Evolutionary conservation across 1,284 basidiomycete species (phyloP).

Genomic region (Cutaneotrichosporon arboriforme): DNA sequence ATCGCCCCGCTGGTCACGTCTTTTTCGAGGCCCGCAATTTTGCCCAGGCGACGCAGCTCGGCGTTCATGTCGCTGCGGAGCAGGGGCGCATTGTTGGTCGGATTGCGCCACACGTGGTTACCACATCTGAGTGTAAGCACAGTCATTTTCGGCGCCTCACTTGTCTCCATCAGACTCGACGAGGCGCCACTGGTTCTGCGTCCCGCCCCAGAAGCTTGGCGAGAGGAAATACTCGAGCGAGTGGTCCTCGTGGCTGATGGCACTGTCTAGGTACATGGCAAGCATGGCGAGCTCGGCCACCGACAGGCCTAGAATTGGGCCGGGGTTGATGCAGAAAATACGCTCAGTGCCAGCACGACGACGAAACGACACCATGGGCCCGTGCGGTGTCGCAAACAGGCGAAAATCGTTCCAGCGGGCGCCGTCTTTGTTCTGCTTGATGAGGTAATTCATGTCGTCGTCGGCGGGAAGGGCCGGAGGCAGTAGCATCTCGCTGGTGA

Average conservation of each 20-base stretch:
- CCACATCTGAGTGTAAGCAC: neutral
- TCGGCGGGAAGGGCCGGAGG: neutral
- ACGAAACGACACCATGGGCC: neutral
- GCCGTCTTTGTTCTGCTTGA: neutral
- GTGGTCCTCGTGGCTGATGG: neutral
- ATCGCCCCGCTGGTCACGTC: conserved; percentile 1
- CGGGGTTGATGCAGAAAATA: neutral
- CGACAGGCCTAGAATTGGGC: conserved; percentile 1
- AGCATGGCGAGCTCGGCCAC: neutral
- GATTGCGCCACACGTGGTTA: neutral
- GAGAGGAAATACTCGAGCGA: conserved; percentile 2
- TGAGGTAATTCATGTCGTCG: neutral
- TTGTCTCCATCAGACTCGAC: neutral
- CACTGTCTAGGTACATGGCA: neutral
- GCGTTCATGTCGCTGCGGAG: conserved; percentile 1
- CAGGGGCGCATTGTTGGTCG: neutral
- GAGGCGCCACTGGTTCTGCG: neutral
- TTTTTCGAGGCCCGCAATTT: neutral
- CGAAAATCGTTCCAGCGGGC: conserved; percentile 1
- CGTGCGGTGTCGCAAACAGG: neutral
- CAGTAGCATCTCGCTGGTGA: neutral
- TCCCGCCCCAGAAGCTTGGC: neutral
- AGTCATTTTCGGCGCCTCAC: neutral
- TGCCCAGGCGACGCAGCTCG: neutral
- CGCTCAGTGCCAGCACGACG: neutral